phyloP scores from a whole-genome alignment of 441 rosid genomes.

The Theobroma grandiflorum region DNA sequence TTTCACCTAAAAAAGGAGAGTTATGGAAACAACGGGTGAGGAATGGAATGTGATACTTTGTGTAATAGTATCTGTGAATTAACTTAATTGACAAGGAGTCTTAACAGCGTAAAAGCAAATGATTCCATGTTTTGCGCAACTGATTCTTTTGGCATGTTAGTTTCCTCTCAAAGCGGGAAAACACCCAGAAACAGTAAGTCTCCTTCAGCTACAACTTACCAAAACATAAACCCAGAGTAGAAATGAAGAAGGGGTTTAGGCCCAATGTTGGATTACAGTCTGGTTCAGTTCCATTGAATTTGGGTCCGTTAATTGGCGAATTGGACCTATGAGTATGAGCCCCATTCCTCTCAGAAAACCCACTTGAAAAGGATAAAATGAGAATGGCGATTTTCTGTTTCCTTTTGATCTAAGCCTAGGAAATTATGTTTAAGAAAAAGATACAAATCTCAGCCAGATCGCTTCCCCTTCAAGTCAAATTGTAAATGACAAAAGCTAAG shows the following conservation, averaged over 20 bases:
- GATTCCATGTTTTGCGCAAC: constrained; percentile 15
- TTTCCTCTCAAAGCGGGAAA: constrained; percentile 29
- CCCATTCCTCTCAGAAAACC: background rate
- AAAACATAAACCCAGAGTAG: too few relatives aligned
- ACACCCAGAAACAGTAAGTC: background rate
- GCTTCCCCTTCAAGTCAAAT: background rate
- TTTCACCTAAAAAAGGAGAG: background rate
- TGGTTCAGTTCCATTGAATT: background rate
- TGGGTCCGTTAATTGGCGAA: background rate
- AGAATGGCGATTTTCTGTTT: background rate
- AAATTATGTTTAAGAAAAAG: background rate
- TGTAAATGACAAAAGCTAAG: background rate
- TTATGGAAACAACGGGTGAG: background rate
- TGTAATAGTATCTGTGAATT: background rate
- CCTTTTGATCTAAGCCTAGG: background rate
- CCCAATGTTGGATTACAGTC: background rate
- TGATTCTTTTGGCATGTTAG: background rate
- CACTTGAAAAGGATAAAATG: background rate
- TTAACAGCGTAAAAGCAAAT: background rate
- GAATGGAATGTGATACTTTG: constrained; percentile 21
- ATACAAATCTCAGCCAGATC: constrained; percentile 3
- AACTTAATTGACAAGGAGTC: constrained; percentile 14
- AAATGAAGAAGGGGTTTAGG: background rate
- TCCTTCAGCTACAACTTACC: too few relatives aligned
- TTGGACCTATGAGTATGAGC: background rate